Evolutionary conservation across 2,329 filamentous ascomycete genomes (phyloP), one percentile per base, ranked within the genome.

Genomic region (Fusarium chaquense): DNA sequence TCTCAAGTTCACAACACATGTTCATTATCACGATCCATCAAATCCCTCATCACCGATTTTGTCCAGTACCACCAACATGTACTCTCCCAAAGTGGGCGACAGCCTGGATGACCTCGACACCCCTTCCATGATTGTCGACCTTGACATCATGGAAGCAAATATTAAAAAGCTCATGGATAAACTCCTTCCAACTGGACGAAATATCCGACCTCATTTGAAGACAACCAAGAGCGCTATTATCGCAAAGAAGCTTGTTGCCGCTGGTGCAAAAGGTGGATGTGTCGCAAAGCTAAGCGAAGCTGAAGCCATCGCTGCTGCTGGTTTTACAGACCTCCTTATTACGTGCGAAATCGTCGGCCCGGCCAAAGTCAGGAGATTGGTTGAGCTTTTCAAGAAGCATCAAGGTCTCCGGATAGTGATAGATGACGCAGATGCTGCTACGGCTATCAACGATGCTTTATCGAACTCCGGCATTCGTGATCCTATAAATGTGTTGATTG

Each of bases 101-200:
- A 50, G 65, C 26, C 26, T 72, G 22, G 35, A 62, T 7, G 45
- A 50, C 22, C 83, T 87, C 44, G 85, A 87, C 71, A 87, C 85
- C 0, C 85, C 85, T 1, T 86, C 84, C 54, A 87, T 87, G 84
- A 81, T 87, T 45, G 85, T 86, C 46, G 82, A 87, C 53, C 80
- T 87, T 12, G 80, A 83, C 58, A 74, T 84, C 6, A 85, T 86
- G 82, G 83, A 87, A 61, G 67, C 76, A 67, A 87, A 87, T 73
- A 83, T 87, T 66, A 65, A 77, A 13, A 84, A 82, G 35, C 78
- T 86, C 13, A 81, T 86, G 74, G 70, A 73, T 15, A 77, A 75
- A 10, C 81, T 87, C 0, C 76, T 84, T 0, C 83, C 84, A 0
- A 64, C 59, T 9, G 83, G 83, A 1, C 69, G 82, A 24, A 74